A percentile compares a stretch with the other conserved stretches of the same genome.
These are phyloP conservation scores for Ogataea trehaloabstinens DNA, from an alignment of 805 yeast genomes.

Conservation along the genomic window DNA sequence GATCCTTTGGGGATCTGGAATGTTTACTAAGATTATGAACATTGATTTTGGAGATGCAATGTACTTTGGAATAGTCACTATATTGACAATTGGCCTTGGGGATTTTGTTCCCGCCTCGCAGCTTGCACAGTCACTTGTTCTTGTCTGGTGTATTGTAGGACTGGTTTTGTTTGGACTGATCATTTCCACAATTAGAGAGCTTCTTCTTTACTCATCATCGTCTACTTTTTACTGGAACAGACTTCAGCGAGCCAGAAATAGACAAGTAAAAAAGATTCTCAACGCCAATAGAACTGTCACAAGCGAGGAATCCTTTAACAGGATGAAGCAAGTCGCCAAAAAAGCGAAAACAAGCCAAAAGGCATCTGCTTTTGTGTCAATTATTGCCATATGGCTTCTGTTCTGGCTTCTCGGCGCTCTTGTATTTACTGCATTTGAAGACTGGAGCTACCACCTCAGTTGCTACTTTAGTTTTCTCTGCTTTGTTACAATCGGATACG, in stretches of 20 bases:
- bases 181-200: conserved; percentile 64
- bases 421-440: conserved; percentile 57
- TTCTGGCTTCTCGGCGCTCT: conserved; percentile 78
- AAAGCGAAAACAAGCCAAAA: conserved; percentile 40
- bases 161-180: conserved; percentile 72
- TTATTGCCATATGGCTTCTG: conserved; percentile 44
- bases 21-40: conserved; percentile 46
- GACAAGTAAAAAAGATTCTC: conserved; percentile 25
- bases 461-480: conserved; percentile 78
- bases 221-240: conserved; percentile 67
- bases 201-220: conserved; percentile 57
- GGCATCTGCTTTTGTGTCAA: conserved; percentile 36
- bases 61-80: conserved; percentile 70
- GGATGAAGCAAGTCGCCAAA: conserved; percentile 52
- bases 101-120: conserved; percentile 57
- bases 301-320: conserved; percentile 49
- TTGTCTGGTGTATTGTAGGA: conserved; percentile 68
- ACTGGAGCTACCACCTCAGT: conserved; percentile 69
- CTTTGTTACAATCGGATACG: conserved; percentile 82
- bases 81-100: conserved; percentile 80
- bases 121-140: conserved; percentile 54
- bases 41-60: conserved; percentile 63
- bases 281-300: conserved; percentile 24
- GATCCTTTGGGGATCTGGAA: conserved; percentile 69
- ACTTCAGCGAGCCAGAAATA: conserved; percentile 49